phyloP scores from a whole-genome alignment of 352 stramenopile genomes.

The Phytopythium mirpurense region DNA sequence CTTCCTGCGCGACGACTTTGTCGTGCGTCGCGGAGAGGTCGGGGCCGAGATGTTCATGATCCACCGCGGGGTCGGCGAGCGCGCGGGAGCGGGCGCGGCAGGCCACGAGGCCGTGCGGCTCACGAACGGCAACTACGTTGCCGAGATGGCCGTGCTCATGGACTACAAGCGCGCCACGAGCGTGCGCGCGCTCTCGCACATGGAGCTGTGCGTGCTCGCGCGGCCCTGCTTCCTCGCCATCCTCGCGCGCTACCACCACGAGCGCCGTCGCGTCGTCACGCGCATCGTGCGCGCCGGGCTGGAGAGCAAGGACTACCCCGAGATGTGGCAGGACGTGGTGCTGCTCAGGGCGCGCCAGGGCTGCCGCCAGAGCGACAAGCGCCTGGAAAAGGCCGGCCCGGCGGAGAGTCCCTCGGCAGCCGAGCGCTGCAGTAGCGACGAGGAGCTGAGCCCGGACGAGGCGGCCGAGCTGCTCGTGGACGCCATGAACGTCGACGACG shows the following conservation, averaged over 20 bases:
- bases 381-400: not conserved
- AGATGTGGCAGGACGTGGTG: constrained; percentile 12
- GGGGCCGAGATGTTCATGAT: constrained; percentile 27
- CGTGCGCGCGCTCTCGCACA: constrained; percentile 15
- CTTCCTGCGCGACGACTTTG: constrained; percentile 23
- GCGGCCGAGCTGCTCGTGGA: constrained; percentile 8
- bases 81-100: constrained; percentile 5
- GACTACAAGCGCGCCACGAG: constrained; percentile 17
- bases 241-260: constrained; percentile 13
- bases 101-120: constrained; percentile 1
- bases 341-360: not conserved
- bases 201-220: constrained; percentile 18
- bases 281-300: constrained; percentile 14
- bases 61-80: constrained; percentile 20
- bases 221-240: constrained; percentile 12
- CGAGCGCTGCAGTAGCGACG: not conserved
- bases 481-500: constrained; percentile 2
- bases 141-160: constrained; percentile 16
- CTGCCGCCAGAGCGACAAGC: not conserved
- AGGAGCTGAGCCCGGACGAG: not conserved
- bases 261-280: constrained; percentile 14
- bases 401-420: no score
- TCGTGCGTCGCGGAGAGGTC: constrained; percentile 20
- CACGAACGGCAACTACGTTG: constrained; percentile 11
- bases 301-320: constrained; percentile 16